Percentiles rank a stretch among this genome's conserved stretches.
Evolutionary conservation across 2,329 filamentous ascomycete genomes (phyloP).

Genomic region (Akanthomyces lecanii): DNA sequence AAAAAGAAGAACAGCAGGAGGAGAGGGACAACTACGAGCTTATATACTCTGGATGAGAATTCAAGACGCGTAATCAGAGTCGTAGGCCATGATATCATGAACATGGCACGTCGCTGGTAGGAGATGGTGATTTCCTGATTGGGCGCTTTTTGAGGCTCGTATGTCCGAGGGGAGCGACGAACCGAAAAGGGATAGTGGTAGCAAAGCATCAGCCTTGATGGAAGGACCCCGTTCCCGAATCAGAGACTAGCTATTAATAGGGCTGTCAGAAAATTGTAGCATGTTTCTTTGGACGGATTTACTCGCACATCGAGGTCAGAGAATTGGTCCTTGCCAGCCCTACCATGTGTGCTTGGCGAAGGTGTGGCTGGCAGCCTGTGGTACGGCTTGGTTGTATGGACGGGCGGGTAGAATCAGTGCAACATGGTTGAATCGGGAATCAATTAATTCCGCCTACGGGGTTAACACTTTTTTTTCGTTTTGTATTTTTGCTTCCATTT

Average conservation of each 20-base stretch:
- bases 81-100: background rate
- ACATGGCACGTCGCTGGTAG: background rate
- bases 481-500: no score
- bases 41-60: background rate
- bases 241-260: background rate
- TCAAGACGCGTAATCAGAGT: background rate
- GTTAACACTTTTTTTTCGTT: no score
- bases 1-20: background rate
- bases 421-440: background rate
- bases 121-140: constrained; percentile 3
- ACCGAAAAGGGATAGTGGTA: background rate
- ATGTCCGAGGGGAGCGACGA: constrained; percentile 12
- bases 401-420: background rate
- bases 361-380: background rate
- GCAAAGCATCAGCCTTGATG: background rate
- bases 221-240: background rate
- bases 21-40: background rate
- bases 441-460: no score
- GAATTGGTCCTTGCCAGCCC: background rate
- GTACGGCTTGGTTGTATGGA: background rate
- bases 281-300: background rate
- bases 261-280: background rate
- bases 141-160: background rate
- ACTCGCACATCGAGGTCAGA: background rate
- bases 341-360: background rate